These are phyloP conservation scores for Eimeria zaria DNA, from an alignment of 169 alveolate genomes.

Conservation along the genomic window DNA sequence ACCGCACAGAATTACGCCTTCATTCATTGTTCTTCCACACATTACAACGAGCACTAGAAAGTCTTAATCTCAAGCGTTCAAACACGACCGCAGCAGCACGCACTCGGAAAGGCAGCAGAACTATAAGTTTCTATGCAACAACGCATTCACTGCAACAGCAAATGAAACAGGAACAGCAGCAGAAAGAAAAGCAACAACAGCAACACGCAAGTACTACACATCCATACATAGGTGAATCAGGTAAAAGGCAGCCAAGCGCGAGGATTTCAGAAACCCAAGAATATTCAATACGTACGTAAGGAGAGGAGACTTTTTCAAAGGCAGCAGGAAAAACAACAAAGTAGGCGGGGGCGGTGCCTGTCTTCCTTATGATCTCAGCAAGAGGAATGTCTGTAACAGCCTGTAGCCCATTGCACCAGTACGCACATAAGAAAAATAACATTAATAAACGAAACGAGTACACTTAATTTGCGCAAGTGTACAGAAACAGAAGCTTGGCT, in stretches of 20 bases:
- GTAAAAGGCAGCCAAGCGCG: too few species aligned
- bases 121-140: too few species aligned
- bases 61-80: not conserved
- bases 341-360: constrained; percentile 80
- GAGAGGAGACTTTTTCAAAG: constrained; percentile 61
- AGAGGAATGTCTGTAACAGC: constrained; percentile 69
- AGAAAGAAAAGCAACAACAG: not conserved
- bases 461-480: too few species aligned
- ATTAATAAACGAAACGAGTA: too few species aligned
- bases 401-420: not conserved
- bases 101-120: not conserved
- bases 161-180: not conserved
- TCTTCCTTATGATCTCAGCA: constrained; percentile 41
- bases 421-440: not conserved
- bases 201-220: too few species aligned
- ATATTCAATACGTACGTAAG: constrained; percentile 41
- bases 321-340: constrained; percentile 83
- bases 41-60: not conserved
- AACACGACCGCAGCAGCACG: not conserved
- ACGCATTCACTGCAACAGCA: too few species aligned
- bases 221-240: too few species aligned
- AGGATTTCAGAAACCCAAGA: too few species aligned
- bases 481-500: too few species aligned
- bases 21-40: not conserved
- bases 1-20: not conserved